Evolutionary conservation across 2,329 filamentous ascomycete genomes (phyloP).

Genomic region (Fusarium piperis): DNA sequence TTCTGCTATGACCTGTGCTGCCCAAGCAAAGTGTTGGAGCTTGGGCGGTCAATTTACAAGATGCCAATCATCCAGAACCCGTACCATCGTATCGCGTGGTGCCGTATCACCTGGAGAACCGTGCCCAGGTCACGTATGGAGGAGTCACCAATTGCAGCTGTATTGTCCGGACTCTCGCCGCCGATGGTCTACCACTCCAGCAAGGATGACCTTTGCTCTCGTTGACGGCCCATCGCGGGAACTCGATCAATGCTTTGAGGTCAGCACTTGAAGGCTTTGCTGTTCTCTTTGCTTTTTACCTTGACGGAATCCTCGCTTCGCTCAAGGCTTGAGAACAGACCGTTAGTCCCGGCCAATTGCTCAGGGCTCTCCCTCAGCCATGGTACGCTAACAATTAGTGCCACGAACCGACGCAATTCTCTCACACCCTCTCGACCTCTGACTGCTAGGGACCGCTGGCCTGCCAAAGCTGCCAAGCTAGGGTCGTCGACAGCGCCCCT

Average conservation of each 20-base stretch:
- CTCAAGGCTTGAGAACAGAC: conserved; percentile 8
- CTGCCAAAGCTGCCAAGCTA: conserved; percentile 28
- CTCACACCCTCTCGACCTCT: conserved; percentile 15
- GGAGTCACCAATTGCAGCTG: not conserved
- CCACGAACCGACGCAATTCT: conserved; percentile 24
- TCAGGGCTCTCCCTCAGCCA: conserved; percentile 17
- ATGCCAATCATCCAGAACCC: conserved; percentile 9
- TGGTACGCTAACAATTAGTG: conserved; percentile 32
- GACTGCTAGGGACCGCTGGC: conserved; percentile 26
- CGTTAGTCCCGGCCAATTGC: not conserved
- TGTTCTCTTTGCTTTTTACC: conserved; percentile 17
- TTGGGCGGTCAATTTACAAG: not conserved
- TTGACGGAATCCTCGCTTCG: not conserved
- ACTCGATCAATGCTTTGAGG: conserved; percentile 3
- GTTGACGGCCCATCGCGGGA: conserved; percentile 8
- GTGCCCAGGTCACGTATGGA: conserved; percentile 1
- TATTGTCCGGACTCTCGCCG: conserved; percentile 3
- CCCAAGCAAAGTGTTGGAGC: conserved; percentile 3
- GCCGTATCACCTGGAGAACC: conserved; percentile 7
- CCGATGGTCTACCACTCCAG: conserved; percentile 7
- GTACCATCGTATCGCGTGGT: conserved; percentile 19
- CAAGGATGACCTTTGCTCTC: conserved; percentile 5
- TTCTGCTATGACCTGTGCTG: not conserved
- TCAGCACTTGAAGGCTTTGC: not conserved
- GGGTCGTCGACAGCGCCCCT: conserved; percentile 19